phyloP scores from a whole-genome alignment of 2,329 filamentous ascomycete species.

The Curvularia eragrostidis region DNA sequence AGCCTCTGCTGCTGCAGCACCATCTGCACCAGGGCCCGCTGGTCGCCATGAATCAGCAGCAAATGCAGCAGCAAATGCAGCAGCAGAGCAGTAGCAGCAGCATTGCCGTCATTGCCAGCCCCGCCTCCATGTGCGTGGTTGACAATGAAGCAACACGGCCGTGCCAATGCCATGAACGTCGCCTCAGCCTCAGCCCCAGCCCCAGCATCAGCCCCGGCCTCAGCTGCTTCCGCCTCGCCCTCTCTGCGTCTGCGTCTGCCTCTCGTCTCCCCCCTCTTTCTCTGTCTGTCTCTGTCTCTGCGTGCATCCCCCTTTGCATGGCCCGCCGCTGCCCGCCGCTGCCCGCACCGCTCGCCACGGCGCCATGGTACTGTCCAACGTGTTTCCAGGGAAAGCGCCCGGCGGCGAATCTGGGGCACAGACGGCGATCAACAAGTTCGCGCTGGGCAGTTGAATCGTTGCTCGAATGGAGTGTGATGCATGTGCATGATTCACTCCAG shows the following conservation, averaged over 20 bases:
- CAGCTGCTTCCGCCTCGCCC: too few relatives aligned
- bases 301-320: neutral
- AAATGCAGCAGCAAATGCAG: neutral
- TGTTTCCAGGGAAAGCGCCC: constrained; percentile 4
- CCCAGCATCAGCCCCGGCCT: too few relatives aligned
- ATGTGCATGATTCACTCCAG: constrained; percentile 33
- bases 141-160: neutral
- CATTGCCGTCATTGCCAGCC: constrained; percentile 20
- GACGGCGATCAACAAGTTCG: constrained; percentile 11
- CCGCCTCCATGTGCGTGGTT: constrained; percentile 11
- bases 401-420: constrained; percentile 16
- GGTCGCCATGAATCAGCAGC: constrained; percentile 20
- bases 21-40: constrained; percentile 27
- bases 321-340: too few relatives aligned
- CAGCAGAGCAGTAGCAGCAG: constrained; percentile 12
- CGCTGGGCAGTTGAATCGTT: constrained; percentile 20
- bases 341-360: neutral
- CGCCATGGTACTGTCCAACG: constrained; percentile 2
- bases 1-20: constrained; percentile 28
- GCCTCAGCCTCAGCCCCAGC: too few relatives aligned
- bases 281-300: too few relatives aligned
- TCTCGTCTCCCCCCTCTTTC: too few relatives aligned
- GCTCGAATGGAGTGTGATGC: constrained; percentile 26
- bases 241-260: too few relatives aligned
- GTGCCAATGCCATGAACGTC: neutral